A percentile compares a stretch with the other conserved stretches of the same genome.
phyloP scores from a whole-genome alignment of 2,329 filamentous ascomycete genomes.

The Cytospora paraplurivora region DNA sequence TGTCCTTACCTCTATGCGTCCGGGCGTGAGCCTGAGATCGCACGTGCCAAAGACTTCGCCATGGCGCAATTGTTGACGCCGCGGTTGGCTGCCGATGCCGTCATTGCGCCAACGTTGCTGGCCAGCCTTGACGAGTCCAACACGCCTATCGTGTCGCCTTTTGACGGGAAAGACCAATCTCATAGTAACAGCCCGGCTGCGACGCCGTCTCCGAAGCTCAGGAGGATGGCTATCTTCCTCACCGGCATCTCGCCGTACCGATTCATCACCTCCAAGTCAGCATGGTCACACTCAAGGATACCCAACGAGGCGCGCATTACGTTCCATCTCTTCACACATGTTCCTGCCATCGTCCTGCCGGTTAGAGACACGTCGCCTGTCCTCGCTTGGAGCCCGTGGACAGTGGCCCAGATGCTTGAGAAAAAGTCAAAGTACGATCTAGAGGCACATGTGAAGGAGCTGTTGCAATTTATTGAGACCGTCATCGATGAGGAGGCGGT shows the following conservation, averaged over 20 bases:
- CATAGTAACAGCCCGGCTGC: slow-evolving; percentile 7
- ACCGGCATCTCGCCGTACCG: slow-evolving; percentile 31
- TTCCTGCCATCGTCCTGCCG: slow-evolving; percentile 30
- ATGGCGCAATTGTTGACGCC: slow-evolving; percentile 29
- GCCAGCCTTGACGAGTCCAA: slow-evolving; percentile 26
- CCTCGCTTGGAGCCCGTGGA: slow-evolving; percentile 31
- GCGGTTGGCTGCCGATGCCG: slow-evolving; percentile 28
- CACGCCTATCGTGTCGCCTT: slow-evolving; percentile 28
- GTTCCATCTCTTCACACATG: slow-evolving; percentile 31
- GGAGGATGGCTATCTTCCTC: slow-evolving; percentile 29
- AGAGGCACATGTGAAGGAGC: slow-evolving; percentile 22
- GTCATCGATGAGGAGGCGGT: slow-evolving; percentile 26
- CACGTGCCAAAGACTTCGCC: slow-evolving; percentile 30
- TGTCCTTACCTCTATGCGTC: slow-evolving; percentile 31
- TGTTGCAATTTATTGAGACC: slow-evolving; percentile 27
- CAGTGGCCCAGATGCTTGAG: slow-evolving; percentile 30
- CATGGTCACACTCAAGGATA: slow-evolving; percentile 31
- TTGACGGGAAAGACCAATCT: slow-evolving; percentile 24
- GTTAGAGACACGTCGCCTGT: slow-evolving; percentile 28
- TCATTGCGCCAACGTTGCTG: slow-evolving; percentile 29
- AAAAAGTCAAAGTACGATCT: slow-evolving; percentile 23
- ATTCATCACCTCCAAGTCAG: slow-evolving; percentile 26
- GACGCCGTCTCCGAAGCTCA: slow-evolving; percentile 25
- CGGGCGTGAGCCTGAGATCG: slow-evolving; percentile 28
- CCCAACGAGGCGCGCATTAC: slow-evolving; percentile 30